Evolutionary conservation across 2,329 filamentous ascomycete species (phyloP).

Genomic region (Thelonectria discophora): DNA sequence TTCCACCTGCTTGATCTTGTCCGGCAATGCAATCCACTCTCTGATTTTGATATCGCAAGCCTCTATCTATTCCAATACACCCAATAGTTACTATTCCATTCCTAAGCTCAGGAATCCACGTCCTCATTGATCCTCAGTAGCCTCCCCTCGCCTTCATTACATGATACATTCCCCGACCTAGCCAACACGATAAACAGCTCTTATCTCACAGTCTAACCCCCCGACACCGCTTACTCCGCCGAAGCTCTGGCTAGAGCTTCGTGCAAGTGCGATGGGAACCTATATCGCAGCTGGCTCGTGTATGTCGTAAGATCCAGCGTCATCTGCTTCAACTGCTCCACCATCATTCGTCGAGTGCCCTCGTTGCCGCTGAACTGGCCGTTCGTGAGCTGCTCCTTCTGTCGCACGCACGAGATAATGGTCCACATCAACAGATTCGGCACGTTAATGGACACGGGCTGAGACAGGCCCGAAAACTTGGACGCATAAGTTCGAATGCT

Average conservation of each 20-base stretch:
- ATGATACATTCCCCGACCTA: not conserved
- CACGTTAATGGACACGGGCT: slow-evolving; percentile 86
- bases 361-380: slow-evolving; percentile 80
- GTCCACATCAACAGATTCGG: slow-evolving; percentile 95
- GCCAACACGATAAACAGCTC: not conserved
- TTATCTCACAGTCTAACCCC: not conserved
- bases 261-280: slow-evolving; percentile 86
- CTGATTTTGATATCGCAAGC: slow-evolving; percentile 1
- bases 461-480: slow-evolving; percentile 80
- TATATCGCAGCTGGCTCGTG: slow-evolving; percentile 90
- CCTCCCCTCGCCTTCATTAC: not conserved
- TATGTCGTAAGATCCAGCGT: slow-evolving; percentile 93
- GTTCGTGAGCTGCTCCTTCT: slow-evolving; percentile 75
- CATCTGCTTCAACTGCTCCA: slow-evolving; percentile 78
- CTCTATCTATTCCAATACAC: slow-evolving; percentile 13
- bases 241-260: slow-evolving; percentile 87
- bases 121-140: not conserved
- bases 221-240: slow-evolving; percentile 59
- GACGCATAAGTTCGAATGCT: slow-evolving; percentile 82
- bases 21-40: slow-evolving; percentile 2
- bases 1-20: not conserved
- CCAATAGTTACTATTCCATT: slow-evolving; percentile 2
- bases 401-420: slow-evolving; percentile 82
- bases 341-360: slow-evolving; percentile 69
- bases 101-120: not conserved